Evolutionary conservation across 2,329 filamentous ascomycete species (phyloP).

Genomic region (Aspergillus sp.): DNA sequence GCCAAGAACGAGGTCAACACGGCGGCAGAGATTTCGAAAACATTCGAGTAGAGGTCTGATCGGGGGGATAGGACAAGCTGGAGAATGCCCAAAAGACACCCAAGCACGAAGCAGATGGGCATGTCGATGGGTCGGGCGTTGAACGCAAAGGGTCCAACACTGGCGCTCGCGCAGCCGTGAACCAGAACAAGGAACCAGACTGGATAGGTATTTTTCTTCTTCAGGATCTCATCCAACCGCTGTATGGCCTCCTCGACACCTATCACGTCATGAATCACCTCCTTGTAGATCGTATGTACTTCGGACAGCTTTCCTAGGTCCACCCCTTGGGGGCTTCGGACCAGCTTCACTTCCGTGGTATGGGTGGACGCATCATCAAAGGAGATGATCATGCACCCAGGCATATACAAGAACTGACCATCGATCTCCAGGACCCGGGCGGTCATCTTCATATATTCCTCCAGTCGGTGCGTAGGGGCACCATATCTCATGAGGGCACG

Average conservation of each 20-base stretch:
- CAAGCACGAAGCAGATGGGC: constrained; percentile 74
- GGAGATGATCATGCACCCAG: constrained; percentile 92
- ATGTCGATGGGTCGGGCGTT: constrained; percentile 75
- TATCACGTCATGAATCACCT: constrained; percentile 50
- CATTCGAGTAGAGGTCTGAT: constrained; percentile 67
- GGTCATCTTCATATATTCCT: constrained; percentile 90
- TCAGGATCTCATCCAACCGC: constrained; percentile 55
- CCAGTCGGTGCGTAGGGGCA: constrained; percentile 86
- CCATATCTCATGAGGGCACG: constrained; percentile 87
- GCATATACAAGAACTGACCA: constrained; percentile 86
- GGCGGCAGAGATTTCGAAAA: constrained; percentile 65
- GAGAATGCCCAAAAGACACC: constrained; percentile 70
- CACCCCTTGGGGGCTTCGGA: constrained; percentile 44
- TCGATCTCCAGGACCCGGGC: constrained; percentile 85
- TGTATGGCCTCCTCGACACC: constrained; percentile 48
- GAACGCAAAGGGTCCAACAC: constrained; percentile 80
- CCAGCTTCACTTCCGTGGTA: constrained; percentile 49
- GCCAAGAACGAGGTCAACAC: constrained; percentile 69
- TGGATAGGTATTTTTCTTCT: constrained; percentile 55
- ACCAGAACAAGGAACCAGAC: constrained; percentile 60
- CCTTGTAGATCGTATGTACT: constrained; percentile 50
- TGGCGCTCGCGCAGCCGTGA: constrained; percentile 73
- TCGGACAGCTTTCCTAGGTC: constrained; percentile 47
- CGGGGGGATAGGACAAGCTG: constrained; percentile 74
- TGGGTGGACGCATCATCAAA: constrained; percentile 62